Percentiles rank a stretch among this genome's conserved stretches.
These are phyloP conservation scores for Yarrowia sp. DNA, from an alignment of 805 yeast genomes.

Conservation along the genomic window DNA sequence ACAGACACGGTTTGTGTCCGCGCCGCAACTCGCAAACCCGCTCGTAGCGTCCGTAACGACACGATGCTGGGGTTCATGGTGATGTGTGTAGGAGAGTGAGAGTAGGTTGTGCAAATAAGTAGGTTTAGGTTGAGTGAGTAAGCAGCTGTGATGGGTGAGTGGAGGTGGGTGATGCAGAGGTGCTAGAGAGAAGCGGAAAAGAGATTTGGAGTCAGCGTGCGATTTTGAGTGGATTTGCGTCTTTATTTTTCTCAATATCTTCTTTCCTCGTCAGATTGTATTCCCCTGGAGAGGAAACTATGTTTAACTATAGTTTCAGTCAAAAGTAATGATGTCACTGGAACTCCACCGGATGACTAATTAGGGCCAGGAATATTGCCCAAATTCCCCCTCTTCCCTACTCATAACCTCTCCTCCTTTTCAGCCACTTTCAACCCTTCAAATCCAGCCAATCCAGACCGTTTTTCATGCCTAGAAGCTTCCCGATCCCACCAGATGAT, in stretches of 20 bases:
- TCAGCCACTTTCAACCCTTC: background rate
- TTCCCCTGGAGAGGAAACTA: too few species aligned
- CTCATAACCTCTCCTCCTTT: background rate
- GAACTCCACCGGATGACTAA: too few species aligned
- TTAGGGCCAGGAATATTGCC: background rate
- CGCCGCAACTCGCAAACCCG: background rate
- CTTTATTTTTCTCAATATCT: background rate
- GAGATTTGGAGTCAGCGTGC: background rate
- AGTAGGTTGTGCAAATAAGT: background rate
- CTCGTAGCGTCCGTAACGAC: slow-evolving; percentile 23
- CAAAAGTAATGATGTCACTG: too few species aligned
- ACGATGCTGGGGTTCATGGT: slow-evolving; percentile 15
- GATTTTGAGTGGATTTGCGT: background rate
- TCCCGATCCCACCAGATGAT: background rate
- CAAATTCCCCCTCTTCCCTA: too few species aligned
- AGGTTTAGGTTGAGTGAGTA: background rate
- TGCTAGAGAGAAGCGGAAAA: background rate
- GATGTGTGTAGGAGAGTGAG: background rate
- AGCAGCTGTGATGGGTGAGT: background rate
- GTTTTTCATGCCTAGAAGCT: background rate
- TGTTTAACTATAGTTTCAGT: too few species aligned
- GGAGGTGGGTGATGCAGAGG: background rate
- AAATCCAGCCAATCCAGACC: background rate
- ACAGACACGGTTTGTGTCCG: background rate
- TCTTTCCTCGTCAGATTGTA: too few species aligned